phyloP scores from a whole-genome alignment of 345 rosid genomes.

The Passiflora organensis region DNA sequence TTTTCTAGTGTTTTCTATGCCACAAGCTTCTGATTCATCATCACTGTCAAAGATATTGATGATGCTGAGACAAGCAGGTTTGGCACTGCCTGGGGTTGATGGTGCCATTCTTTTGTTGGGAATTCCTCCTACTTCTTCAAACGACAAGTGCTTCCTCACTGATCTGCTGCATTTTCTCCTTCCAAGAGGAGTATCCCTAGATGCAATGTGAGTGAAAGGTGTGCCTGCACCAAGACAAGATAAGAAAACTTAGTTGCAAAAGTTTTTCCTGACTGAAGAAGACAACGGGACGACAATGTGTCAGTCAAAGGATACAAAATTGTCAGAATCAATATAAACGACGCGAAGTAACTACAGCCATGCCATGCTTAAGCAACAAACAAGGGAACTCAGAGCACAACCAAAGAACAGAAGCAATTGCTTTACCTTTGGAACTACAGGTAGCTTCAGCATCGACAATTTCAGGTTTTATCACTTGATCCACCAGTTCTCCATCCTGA shows the following conservation, averaged over 20 bases:
- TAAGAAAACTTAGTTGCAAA: too few species aligned
- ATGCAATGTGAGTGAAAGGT: conserved; percentile 19
- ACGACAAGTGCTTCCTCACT: conserved; percentile 38
- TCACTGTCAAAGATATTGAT: conserved; percentile 50
- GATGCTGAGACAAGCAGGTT: conserved; percentile 16
- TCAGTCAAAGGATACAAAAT: too few species aligned
- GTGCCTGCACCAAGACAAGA: conserved; percentile 23
- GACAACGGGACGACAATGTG: too few species aligned
- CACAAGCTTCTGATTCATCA: conserved; percentile 27
- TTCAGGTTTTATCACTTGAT: conserved; percentile 9
- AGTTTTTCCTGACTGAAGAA: too few species aligned
- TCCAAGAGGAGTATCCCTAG: conserved; percentile 8
- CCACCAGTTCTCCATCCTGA: conserved; percentile 4
- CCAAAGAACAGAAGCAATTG: neutral
- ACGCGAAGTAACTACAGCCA: too few species aligned
- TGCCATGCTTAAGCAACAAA: too few species aligned
- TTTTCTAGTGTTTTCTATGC: neutral
- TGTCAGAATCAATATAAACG: neutral
- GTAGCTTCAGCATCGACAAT: neutral
- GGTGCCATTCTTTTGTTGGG: conserved; percentile 37
- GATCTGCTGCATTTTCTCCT: conserved; percentile 14
- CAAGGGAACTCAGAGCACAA: neutral
- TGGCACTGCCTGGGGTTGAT: conserved; percentile 32
- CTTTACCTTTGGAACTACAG: neutral
- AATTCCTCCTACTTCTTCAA: conserved; percentile 38